Evolutionary conservation across 306 rosid species (phyloP).

Genomic region (Hippophae gyantsensis): DNA sequence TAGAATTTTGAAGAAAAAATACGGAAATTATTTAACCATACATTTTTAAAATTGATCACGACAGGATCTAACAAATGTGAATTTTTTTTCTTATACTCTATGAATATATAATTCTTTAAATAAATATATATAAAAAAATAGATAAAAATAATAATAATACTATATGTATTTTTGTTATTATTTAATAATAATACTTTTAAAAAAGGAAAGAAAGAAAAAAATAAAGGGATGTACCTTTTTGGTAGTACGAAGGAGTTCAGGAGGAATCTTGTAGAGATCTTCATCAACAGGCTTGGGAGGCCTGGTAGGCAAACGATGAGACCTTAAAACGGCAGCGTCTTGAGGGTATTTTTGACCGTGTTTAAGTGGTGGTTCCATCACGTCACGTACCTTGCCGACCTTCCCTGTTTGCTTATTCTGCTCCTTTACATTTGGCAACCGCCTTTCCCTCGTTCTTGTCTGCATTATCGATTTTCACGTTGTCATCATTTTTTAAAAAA

Average conservation of each 20-base stretch:
- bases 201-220: background rate
- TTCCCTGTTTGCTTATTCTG: slow-evolving; percentile 34
- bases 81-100: too few relatives aligned
- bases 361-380: slow-evolving; percentile 31
- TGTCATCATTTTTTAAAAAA: background rate
- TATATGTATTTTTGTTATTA: too few relatives aligned
- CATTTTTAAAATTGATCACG: too few relatives aligned
- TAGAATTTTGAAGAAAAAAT: too few relatives aligned
- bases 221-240: slow-evolving; percentile 32
- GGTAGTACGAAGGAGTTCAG: slow-evolving; percentile 55
- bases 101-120: too few relatives aligned
- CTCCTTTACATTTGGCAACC: slow-evolving; percentile 26
- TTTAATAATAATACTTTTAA: background rate
- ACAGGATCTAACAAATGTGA: too few relatives aligned
- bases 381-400: slow-evolving; percentile 52
- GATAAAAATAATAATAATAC: background rate
- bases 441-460: slow-evolving; percentile 36
- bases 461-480: slow-evolving; percentile 2
- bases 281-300: slow-evolving; percentile 72
- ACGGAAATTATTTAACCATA: too few relatives aligned
- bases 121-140: background rate
- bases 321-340: slow-evolving; percentile 25
- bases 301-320: slow-evolving; percentile 20
- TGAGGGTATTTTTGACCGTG: background rate
- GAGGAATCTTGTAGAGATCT: slow-evolving; percentile 89